These are phyloP conservation scores for Lipomyces starkeyi DNA, from an alignment of 805 yeast species.

Conservation along the genomic window DNA sequence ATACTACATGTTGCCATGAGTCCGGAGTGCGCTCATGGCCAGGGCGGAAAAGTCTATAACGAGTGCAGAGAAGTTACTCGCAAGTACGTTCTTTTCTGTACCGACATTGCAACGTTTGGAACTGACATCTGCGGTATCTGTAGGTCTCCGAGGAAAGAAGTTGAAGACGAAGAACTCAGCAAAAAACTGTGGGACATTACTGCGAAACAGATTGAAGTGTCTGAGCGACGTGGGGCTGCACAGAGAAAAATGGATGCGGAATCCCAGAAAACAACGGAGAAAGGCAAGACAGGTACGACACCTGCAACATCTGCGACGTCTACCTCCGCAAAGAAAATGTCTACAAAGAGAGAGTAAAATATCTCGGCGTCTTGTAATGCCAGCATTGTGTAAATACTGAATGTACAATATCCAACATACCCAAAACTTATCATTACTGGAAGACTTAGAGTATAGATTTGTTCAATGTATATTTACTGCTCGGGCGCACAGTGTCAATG, in stretches of 20 bases:
- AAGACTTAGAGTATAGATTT: background rate
- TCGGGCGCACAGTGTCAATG: background rate
- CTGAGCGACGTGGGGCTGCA: slow-evolving; percentile 64
- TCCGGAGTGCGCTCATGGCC: slow-evolving; percentile 67
- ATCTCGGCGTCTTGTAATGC: background rate
- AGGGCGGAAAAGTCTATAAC: slow-evolving; percentile 73
- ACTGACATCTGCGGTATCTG: background rate
- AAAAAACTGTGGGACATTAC: slow-evolving; percentile 66
- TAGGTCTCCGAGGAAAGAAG: slow-evolving; percentile 64
- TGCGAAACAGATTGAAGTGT: slow-evolving; percentile 56
- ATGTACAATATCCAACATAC: background rate
- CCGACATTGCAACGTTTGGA: background rate
- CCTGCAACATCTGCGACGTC: background rate
- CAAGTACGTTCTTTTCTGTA: slow-evolving; percentile 13
- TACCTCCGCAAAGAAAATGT: background rate
- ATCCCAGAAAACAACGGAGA: background rate
- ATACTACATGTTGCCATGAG: slow-evolving; percentile 69
- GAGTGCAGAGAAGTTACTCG: slow-evolving; percentile 59
- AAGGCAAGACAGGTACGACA: background rate
- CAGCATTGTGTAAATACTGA: background rate
- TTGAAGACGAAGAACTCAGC: slow-evolving; percentile 66
- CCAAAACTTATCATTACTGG: background rate
- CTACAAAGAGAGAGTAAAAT: background rate
- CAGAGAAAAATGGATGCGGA: slow-evolving; percentile 41
- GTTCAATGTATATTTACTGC: background rate